A percentile compares a stretch with the other conserved stretches of the same genome.
phyloP scores from a whole-genome alignment of 2,329 filamentous ascomycete genomes.

The Alternaria panax region DNA sequence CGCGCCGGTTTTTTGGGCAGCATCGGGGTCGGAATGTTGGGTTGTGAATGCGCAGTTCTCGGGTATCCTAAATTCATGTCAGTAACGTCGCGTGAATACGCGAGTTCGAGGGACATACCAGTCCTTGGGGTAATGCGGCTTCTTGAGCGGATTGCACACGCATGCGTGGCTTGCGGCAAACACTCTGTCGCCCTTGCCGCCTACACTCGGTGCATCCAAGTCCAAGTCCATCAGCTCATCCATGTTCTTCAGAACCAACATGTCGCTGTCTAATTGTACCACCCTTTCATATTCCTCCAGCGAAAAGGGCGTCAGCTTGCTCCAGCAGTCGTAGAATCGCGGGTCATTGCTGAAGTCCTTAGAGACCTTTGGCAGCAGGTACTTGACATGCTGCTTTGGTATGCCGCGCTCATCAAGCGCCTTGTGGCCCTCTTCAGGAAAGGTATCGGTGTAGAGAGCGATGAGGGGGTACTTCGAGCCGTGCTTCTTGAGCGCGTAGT shows the following conservation, averaged over 20 bases:
- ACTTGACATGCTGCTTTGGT: slow-evolving; percentile 72
- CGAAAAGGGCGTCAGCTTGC: slow-evolving; percentile 81
- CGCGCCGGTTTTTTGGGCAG: slow-evolving; percentile 62
- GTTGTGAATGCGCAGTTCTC: slow-evolving; percentile 68
- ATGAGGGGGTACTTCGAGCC: slow-evolving; percentile 78
- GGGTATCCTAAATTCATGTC: slow-evolving; percentile 51
- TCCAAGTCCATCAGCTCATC: slow-evolving; percentile 88
- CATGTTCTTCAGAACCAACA: slow-evolving; percentile 85
- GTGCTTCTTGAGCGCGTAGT: slow-evolving; percentile 73
- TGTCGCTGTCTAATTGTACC: slow-evolving; percentile 87
- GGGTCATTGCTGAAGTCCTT: slow-evolving; percentile 79
- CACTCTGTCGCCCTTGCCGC: slow-evolving; percentile 67
- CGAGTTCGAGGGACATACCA: slow-evolving; percentile 59
- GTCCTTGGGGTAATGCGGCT: slow-evolving; percentile 77
- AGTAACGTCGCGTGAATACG: neutral
- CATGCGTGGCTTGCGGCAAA: slow-evolving; percentile 87
- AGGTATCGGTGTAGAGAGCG: slow-evolving; percentile 80
- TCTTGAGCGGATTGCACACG: slow-evolving; percentile 82
- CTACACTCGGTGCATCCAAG: slow-evolving; percentile 66
- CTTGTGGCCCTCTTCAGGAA: slow-evolving; percentile 71
- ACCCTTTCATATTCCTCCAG: slow-evolving; percentile 79
- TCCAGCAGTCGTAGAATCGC: slow-evolving; percentile 91
- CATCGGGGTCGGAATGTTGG: slow-evolving; percentile 60
- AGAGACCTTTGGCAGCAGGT: slow-evolving; percentile 70
- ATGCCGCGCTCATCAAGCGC: slow-evolving; percentile 76